A percentile compares a stretch with the other conserved stretches of the same genome.
Evolutionary conservation across 1,284 basidiomycete species (phyloP).

Genomic region (Trametes polyzona): DNA sequence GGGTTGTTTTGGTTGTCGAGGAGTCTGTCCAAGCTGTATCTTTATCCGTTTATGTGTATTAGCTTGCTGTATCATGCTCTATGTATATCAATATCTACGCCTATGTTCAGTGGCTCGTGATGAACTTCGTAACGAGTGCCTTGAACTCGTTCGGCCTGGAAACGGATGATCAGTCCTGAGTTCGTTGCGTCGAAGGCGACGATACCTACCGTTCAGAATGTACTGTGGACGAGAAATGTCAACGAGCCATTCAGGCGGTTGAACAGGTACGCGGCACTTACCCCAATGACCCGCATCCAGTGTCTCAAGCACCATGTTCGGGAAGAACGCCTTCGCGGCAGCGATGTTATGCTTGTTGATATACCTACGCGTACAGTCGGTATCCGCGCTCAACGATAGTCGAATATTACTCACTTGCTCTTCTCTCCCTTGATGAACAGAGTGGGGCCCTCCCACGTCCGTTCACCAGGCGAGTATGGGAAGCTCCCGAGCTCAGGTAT

Average conservation of each 20-base stretch:
- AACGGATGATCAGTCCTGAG: neutral
- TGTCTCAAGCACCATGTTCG: conserved; percentile 55
- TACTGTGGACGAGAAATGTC: conserved; percentile 40
- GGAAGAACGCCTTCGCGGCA: conserved; percentile 68
- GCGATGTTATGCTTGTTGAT: conserved; percentile 71
- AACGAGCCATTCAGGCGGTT: neutral
- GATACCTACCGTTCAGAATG: conserved; percentile 58
- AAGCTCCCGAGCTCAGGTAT: conserved; percentile 77
- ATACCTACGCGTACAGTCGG: conserved; percentile 47
- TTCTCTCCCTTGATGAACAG: conserved; percentile 81
- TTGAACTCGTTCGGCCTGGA: conserved; percentile 52
- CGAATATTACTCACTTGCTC: conserved; percentile 59
- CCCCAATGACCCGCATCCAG: conserved; percentile 75
- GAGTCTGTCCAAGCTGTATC: neutral
- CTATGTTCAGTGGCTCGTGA: conserved; percentile 29
- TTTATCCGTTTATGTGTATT: conserved; percentile 6
- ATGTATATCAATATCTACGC: neutral
- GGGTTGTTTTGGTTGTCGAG: too few relatives aligned
- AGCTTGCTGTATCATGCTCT: conserved; percentile 11
- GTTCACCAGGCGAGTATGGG: conserved; percentile 65
- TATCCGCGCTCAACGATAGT: neutral
- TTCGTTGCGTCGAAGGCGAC: neutral
- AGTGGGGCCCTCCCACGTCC: conserved; percentile 62
- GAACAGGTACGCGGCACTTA: conserved; percentile 38
- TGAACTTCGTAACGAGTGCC: conserved; percentile 46